Conservation (phyloP, 1,284 basidiomycete species). For the Meira miltonrushii region DNA sequence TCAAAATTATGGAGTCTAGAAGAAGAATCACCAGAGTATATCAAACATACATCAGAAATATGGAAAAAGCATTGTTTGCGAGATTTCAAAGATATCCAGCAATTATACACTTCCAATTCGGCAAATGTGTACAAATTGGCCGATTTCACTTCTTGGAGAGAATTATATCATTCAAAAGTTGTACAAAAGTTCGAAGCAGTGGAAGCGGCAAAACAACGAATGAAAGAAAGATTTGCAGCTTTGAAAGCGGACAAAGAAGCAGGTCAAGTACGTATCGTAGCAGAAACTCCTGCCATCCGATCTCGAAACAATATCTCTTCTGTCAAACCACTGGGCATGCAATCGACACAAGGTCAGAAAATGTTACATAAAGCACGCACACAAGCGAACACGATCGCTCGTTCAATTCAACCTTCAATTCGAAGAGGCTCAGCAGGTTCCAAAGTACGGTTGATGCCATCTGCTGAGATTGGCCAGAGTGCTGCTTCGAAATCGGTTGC, state of each 20-base stretch:
- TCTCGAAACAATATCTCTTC: not conserved
- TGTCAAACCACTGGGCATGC: not conserved
- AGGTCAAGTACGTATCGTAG: not conserved
- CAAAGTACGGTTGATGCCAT: too few relatives aligned
- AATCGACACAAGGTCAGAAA: conserved; percentile 1
- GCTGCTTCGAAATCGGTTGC: too few relatives aligned
- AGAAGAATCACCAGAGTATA: conserved; percentile 32
- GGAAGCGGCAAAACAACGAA: conserved; percentile 35
- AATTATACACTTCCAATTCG: conserved; percentile 14
- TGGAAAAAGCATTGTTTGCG: conserved; percentile 43
- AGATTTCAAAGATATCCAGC: conserved; percentile 30
- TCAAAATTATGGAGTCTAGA: conserved; percentile 42
- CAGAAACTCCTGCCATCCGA: not conserved
- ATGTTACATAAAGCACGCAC: conserved; percentile 5
- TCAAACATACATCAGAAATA: conserved; percentile 15
- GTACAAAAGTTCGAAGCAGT: conserved; percentile 37
- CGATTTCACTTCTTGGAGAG: conserved; percentile 16
- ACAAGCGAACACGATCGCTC: not conserved
- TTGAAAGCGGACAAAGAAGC: conserved; percentile 1
- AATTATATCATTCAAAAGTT: conserved; percentile 29
- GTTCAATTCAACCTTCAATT: too few relatives aligned
- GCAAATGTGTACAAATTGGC: conserved; percentile 19
- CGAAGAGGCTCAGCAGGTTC: too few relatives aligned
- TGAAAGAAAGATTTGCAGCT: conserved; percentile 28
- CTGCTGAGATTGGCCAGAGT: too few relatives aligned